Percentiles rank a stretch among this genome's conserved stretches.
Conservation (phyloP, 495 filamentous ascomycete genomes). For the Xylaria sp. region DNA sequence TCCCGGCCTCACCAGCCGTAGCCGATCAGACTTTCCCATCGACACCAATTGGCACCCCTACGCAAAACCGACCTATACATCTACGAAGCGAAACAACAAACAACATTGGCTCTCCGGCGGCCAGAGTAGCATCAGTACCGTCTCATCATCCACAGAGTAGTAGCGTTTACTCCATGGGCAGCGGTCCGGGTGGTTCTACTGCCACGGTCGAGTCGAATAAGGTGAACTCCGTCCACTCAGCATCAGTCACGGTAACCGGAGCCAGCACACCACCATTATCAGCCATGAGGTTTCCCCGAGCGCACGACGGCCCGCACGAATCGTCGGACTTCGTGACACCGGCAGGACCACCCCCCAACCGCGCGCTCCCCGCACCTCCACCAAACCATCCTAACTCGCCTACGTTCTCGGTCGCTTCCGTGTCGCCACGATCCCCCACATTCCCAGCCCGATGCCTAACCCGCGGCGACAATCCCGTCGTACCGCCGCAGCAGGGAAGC, state of each 20-base stretch:
- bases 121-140: neutral
- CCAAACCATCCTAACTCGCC: conserved; percentile 36
- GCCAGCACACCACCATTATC: conserved; percentile 31
- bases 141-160: conserved; percentile 34
- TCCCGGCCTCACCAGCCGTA: conserved; percentile 44
- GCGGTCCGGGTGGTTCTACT: conserved; percentile 28
- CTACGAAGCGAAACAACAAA: conserved; percentile 33
- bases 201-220: conserved; percentile 31
- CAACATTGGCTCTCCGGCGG: conserved; percentile 15
- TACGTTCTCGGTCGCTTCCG: conserved; percentile 32
- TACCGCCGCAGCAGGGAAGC: neutral
- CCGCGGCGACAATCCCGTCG: conserved; percentile 1
- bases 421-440: conserved; percentile 26
- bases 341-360: conserved; percentile 42
- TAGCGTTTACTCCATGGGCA: conserved; percentile 36
- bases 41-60: conserved; percentile 34
- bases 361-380: conserved; percentile 40
- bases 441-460: conserved; percentile 12
- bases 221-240: conserved; percentile 26
- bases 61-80: conserved; percentile 42
- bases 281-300: conserved; percentile 39
- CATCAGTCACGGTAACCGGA: conserved; percentile 14
- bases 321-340: conserved; percentile 43
- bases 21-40: conserved; percentile 36
- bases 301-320: conserved; percentile 42